phyloP scores from a whole-genome alignment of 371 early-diverging fungal genomes.

The Mucor indicus region DNA sequence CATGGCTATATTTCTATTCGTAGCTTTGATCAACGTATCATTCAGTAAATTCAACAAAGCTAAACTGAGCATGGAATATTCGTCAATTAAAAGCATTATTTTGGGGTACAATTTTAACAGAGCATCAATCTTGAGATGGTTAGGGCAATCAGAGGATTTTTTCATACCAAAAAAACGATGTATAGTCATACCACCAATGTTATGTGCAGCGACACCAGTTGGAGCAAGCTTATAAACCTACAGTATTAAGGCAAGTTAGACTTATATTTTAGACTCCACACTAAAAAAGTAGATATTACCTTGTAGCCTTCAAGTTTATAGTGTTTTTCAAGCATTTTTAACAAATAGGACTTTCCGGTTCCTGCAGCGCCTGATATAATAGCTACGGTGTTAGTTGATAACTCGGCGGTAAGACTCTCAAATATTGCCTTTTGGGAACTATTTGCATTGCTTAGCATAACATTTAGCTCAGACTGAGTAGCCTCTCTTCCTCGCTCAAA shows the following conservation, averaged over 20 bases:
- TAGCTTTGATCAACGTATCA: neutral
- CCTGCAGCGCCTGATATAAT: constrained; percentile 1
- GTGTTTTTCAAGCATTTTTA: constrained; percentile 4
- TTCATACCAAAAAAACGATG: neutral
- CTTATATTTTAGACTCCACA: too few relatives aligned
- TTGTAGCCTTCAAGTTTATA: neutral
- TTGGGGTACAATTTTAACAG: constrained; percentile 1
- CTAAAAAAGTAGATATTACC: too few relatives aligned
- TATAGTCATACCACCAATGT: neutral
- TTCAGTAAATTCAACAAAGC: neutral
- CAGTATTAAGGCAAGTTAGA: neutral
- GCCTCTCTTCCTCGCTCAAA: neutral
- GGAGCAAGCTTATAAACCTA: constrained; percentile 2
- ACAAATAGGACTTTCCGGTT: neutral
- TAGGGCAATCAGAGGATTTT: too few relatives aligned
- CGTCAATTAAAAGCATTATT: neutral
- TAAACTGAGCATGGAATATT: neutral
- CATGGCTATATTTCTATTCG: neutral
- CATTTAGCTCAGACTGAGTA: neutral
- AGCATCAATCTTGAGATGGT: too few relatives aligned
- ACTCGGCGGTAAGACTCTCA: neutral
- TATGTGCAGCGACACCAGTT: constrained; percentile 4
- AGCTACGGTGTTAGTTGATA: neutral
- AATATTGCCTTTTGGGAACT: neutral
- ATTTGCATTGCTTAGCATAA: neutral